Evolutionary conservation across 257 asterid species (phyloP).

Genomic region (Perilla frutescens): DNA sequence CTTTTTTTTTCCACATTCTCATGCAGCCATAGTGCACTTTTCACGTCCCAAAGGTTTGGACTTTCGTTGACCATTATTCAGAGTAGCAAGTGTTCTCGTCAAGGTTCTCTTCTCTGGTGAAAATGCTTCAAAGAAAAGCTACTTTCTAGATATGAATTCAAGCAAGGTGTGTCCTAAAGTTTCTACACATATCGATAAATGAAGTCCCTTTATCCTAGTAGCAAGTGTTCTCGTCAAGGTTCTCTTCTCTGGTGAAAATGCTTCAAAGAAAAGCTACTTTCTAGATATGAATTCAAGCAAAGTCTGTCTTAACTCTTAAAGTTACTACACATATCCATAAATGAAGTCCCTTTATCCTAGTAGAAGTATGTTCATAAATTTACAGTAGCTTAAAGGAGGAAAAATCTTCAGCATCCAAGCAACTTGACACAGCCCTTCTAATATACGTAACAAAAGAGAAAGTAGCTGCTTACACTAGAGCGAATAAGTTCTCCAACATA

Average conservation of each 20-base stretch:
- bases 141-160: conserved; percentile 20
- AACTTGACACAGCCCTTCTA: neutral
- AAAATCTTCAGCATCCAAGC: conserved; percentile 3
- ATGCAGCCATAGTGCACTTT: conserved; percentile 4
- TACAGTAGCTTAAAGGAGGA: conserved; percentile 10
- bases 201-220: conserved; percentile 6
- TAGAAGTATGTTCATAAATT: conserved; percentile 4
- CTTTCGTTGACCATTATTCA: conserved; percentile 19
- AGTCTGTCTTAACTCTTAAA: neutral
- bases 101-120: conserved; percentile 19
- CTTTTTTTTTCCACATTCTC: neutral
- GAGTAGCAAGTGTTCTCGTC: conserved; percentile 1
- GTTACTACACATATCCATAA: neutral
- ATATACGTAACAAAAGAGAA: conserved; percentile 18
- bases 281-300: conserved; percentile 21
- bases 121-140: conserved; percentile 18
- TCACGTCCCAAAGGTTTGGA: conserved; percentile 13
- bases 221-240: conserved; percentile 11
- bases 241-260: conserved; percentile 23
- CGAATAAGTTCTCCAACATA: conserved; percentile 99
- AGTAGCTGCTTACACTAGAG: conserved; percentile 66
- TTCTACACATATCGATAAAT: neutral
- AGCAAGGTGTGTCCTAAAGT: conserved; percentile 1
- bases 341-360: conserved; percentile 3
- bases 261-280: conserved; percentile 12